Conservation (phyloP, 352 stramenopile genomes). For the Aphanomyces euteiches region DNA sequence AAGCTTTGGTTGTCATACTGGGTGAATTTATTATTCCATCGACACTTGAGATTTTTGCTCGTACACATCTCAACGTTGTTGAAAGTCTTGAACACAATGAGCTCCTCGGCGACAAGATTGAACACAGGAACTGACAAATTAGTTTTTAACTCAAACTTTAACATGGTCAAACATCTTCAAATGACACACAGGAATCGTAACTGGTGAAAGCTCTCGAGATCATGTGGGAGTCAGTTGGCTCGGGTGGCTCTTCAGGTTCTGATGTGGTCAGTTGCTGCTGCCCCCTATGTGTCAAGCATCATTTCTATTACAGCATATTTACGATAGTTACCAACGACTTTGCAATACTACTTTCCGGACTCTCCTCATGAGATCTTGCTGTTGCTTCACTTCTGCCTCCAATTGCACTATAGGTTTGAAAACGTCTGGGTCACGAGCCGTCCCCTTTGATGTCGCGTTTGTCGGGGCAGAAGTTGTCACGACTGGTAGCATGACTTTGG, state of each 20-base stretch:
- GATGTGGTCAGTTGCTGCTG: not conserved
- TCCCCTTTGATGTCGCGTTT: not conserved
- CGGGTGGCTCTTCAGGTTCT: not conserved
- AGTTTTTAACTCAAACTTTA: not conserved
- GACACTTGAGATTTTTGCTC: too few species aligned
- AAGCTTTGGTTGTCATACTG: too few species aligned
- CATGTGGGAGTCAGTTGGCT: not conserved
- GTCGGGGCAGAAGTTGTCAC: not conserved
- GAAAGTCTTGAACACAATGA: too few species aligned
- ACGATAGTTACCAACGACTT: not conserved
- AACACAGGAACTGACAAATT: not conserved
- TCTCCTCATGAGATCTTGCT: not conserved
- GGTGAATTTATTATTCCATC: too few species aligned
- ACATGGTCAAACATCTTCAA: too few species aligned
- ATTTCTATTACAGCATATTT: not conserved
- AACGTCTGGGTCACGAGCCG: not conserved
- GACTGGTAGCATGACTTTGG: not conserved
- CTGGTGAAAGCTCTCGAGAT: not conserved
- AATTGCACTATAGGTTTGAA: constrained; percentile 9
- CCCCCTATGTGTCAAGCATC: not conserved
- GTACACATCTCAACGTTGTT: too few species aligned
- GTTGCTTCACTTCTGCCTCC: not conserved
- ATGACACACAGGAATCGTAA: not conserved
- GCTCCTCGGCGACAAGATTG: too few species aligned
- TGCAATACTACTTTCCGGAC: constrained; percentile 11